Conservation (phyloP, 2,329 filamentous ascomycete species). For the Cytospora piceae region DNA sequence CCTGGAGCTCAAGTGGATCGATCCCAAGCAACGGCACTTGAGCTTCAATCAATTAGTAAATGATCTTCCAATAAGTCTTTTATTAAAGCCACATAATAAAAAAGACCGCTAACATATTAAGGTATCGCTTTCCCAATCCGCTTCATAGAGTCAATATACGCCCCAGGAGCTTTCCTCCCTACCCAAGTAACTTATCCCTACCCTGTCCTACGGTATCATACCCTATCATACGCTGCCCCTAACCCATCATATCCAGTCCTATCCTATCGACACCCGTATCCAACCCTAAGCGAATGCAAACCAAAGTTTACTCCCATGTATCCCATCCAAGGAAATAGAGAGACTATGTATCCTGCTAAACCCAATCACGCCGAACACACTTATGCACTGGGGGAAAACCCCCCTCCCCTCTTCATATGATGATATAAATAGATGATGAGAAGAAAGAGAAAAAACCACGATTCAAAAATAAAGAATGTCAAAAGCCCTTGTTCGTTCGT, state of each 20-base stretch:
- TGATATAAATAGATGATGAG: background rate
- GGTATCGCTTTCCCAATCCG: no score
- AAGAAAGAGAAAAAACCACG: background rate
- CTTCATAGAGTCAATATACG: background rate
- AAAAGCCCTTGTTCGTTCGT: background rate
- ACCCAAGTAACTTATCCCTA: background rate
- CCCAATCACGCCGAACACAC: background rate
- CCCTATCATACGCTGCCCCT: background rate
- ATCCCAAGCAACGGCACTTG: background rate
- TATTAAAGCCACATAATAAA: background rate
- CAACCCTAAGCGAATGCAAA: background rate
- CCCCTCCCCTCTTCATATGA: background rate
- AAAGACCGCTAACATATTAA: no score
- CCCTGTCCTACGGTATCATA: background rate
- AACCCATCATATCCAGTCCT: background rate
- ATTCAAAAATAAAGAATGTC: background rate
- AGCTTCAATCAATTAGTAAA: background rate
- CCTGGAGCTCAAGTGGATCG: conserved; percentile 15
- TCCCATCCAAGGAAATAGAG: background rate
- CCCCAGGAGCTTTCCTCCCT: background rate
- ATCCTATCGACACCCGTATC: background rate
- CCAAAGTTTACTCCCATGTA: background rate
- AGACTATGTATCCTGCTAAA: background rate
- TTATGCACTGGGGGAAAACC: background rate
- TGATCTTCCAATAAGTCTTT: no score